These are phyloP conservation scores for Fusarium sp. DNA, from an alignment of 2,329 filamentous ascomycete genomes.

Conservation along the genomic window DNA sequence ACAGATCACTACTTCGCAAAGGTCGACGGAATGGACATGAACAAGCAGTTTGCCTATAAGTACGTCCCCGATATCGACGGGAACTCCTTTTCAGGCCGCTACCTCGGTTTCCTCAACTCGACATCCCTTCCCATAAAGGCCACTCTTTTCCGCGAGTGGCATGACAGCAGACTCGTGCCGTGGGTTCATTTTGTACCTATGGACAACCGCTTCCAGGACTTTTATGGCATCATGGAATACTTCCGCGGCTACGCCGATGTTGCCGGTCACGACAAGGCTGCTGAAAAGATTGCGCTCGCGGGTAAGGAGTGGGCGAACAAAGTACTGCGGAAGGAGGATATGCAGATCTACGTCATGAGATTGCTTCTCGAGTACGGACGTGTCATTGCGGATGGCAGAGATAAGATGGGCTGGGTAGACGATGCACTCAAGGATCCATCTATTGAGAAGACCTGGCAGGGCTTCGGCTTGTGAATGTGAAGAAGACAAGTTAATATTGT, in stretches of 20 bases:
- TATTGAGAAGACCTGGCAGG: constrained; percentile 48
- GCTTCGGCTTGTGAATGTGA: constrained; percentile 38
- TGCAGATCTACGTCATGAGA: constrained; percentile 76
- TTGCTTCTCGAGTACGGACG: constrained; percentile 73
- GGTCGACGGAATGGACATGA: constrained; percentile 55
- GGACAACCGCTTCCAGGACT: constrained; percentile 77
- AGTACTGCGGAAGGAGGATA: constrained; percentile 76
- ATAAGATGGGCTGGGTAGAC: constrained; percentile 66
- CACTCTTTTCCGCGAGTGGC: constrained; percentile 84
- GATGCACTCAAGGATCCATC: constrained; percentile 57
- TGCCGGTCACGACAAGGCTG: constrained; percentile 65
- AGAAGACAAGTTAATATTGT: background rate
- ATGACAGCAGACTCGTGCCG: constrained; percentile 76
- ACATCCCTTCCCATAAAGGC: constrained; percentile 80
- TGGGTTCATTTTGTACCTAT: constrained; percentile 88
- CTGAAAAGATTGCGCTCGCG: constrained; percentile 71
- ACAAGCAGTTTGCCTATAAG: constrained; percentile 70
- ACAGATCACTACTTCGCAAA: constrained; percentile 59
- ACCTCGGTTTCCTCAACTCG: constrained; percentile 74
- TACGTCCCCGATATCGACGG: constrained; percentile 83
- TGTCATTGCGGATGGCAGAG: constrained; percentile 62
- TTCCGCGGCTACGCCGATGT: constrained; percentile 70
- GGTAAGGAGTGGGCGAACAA: constrained; percentile 76
- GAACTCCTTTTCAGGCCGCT: constrained; percentile 76
- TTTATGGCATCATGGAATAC: constrained; percentile 79